These are phyloP conservation scores for Daphne laureola DNA, from an alignment of 441 rosid species.

Conservation along the genomic window DNA sequence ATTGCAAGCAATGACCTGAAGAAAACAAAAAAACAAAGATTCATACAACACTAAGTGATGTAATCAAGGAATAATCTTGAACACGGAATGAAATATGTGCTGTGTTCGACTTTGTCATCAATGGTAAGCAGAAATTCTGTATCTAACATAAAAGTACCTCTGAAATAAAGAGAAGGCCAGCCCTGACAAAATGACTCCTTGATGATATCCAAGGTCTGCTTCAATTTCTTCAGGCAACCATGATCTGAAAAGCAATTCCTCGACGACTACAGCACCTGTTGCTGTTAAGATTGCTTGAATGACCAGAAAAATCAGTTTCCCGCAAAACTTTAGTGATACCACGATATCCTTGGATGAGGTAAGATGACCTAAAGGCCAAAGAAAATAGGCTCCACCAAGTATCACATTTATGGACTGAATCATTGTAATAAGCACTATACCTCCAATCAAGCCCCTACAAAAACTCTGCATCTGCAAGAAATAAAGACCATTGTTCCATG, in stretches of 20 bases:
- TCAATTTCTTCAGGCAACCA: conserved; percentile 90
- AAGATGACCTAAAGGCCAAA: conserved; percentile 49
- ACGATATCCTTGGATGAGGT: conserved; percentile 38
- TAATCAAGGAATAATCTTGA: no score
- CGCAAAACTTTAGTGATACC: conserved; percentile 33
- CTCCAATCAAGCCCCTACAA: conserved; percentile 60
- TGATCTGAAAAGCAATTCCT: conserved; percentile 84
- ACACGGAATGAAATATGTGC: no score
- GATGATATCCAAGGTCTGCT: conserved; percentile 68
- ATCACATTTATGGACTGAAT: conserved; percentile 59
- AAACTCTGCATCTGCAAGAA: conserved; percentile 57
- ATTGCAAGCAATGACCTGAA: conserved; percentile 67
- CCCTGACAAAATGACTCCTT: conserved; percentile 75
- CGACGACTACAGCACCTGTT: conserved; percentile 59
- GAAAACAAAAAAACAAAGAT: conserved; percentile 4
- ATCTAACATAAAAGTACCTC: conserved; percentile 38
- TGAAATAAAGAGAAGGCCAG: conserved; percentile 64
- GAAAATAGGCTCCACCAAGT: conserved; percentile 52
- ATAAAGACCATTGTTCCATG: neutral
- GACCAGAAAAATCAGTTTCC: conserved; percentile 35
- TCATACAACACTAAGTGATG: no score
- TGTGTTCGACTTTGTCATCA: neutral
- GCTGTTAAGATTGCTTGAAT: conserved; percentile 58
- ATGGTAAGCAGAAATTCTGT: neutral
- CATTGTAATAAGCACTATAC: conserved; percentile 50